A percentile compares a stretch with the other conserved stretches of the same genome.
phyloP scores from a whole-genome alignment of 1,284 basidiomycete genomes.

The Trametes hirsuta region DNA sequence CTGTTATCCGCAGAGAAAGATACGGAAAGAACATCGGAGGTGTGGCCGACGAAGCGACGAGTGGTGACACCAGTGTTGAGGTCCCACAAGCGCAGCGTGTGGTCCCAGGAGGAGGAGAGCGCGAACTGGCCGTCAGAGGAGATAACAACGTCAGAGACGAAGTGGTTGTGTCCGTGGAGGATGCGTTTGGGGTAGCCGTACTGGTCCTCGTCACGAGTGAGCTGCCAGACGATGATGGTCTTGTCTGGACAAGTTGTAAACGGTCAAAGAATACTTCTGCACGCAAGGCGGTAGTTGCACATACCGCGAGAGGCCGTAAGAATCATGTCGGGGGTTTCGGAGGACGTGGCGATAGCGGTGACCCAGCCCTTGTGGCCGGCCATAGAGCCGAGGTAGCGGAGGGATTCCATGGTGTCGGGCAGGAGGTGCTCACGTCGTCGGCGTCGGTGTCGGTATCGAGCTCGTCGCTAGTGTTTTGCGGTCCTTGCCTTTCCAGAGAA shows the following conservation, averaged over 20 bases:
- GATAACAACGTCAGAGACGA: constrained; percentile 99
- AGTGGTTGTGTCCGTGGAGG: constrained; percentile 99
- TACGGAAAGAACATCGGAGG: constrained; percentile 96
- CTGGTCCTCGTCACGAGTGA: constrained; percentile 92
- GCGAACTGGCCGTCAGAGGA: constrained; percentile 99
- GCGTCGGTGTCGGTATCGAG: constrained; percentile 38
- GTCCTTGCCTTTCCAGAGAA: constrained; percentile 18
- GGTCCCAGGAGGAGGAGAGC: constrained; percentile 99
- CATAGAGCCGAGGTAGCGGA: constrained; percentile 92
- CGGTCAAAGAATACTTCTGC: neutral
- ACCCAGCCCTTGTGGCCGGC: constrained; percentile 97
- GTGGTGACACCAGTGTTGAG: constrained; percentile 94
- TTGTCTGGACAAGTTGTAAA: constrained; percentile 69
- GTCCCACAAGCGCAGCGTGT: constrained; percentile 99
- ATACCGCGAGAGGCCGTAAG: constrained; percentile 95
- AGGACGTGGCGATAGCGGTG: constrained; percentile 95
- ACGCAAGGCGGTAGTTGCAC: constrained; percentile 33
- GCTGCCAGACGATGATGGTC: constrained; percentile 99
- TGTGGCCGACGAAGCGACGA: constrained; percentile 98
- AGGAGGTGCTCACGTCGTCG: constrained; percentile 42
- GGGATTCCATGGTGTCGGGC: constrained; percentile 74
- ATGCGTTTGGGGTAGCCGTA: constrained; percentile 98
- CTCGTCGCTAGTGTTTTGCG: constrained; percentile 34
- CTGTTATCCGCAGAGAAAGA: constrained; percentile 98
- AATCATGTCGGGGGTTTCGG: constrained; percentile 97